Percentiles rank a stretch among this genome's conserved stretches.
Conservation (phyloP, 2,329 filamentous ascomycete species). For the Pseudonectria buxi region DNA sequence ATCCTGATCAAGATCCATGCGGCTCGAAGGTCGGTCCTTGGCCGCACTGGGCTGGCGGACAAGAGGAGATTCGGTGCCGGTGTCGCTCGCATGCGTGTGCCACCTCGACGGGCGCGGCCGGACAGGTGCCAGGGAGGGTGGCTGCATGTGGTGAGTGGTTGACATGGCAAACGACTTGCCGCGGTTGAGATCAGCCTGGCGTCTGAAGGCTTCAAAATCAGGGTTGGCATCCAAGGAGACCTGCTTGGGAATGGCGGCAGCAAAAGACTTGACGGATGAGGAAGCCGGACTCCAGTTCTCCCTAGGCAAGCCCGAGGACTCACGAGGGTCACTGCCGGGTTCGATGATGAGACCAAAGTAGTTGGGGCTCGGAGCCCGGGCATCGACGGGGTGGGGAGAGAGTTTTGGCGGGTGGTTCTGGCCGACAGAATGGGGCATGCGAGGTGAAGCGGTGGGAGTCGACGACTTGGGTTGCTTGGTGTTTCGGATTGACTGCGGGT, state of each 20-base stretch:
- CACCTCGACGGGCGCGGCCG: conserved; percentile 40
- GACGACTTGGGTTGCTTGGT: conserved; percentile 34
- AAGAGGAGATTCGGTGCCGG: conserved; percentile 29
- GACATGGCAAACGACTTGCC: conserved; percentile 40
- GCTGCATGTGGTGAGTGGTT: conserved; percentile 37
- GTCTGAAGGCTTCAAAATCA: conserved; percentile 74
- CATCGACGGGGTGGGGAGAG: conserved; percentile 35
- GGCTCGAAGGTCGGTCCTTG: conserved; percentile 16
- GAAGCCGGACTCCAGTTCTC: conserved; percentile 70
- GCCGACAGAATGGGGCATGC: conserved; percentile 46
- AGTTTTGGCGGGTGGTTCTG: conserved; percentile 47
- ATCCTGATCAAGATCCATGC: conserved; percentile 41
- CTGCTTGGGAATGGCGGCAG: conserved; percentile 59
- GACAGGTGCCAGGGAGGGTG: conserved; percentile 21
- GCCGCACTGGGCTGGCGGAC: conserved; percentile 14
- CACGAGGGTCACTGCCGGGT: conserved; percentile 51
- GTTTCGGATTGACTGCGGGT: conserved; percentile 37
- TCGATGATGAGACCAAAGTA: conserved; percentile 78
- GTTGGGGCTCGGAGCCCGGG: conserved; percentile 62
- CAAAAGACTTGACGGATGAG: conserved; percentile 64
- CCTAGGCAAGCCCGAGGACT: conserved; percentile 56
- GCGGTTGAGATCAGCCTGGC: conserved; percentile 61
- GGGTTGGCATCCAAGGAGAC: conserved; percentile 69
- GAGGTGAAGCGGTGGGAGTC: conserved; percentile 48
- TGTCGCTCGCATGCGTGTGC: conserved; percentile 43